Conservation (phyloP, 2,329 filamentous ascomycete genomes). For the Penicillium vulpinum region DNA sequence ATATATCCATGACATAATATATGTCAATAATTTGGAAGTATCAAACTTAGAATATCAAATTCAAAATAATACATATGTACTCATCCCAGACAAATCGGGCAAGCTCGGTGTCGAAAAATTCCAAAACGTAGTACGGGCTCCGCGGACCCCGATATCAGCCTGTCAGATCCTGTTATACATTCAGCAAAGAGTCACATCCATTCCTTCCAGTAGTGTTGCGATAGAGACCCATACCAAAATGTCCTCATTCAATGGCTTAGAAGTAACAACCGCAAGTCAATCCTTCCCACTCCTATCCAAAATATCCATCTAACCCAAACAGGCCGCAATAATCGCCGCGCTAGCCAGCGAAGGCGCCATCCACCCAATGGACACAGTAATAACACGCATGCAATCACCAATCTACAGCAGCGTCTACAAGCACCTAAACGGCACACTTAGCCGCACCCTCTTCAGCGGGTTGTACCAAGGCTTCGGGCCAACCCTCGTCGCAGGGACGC, state of each 20-base stretch:
- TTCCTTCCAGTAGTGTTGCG: not conserved
- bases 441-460: conserved; percentile 4
- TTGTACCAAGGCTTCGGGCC: conserved; percentile 15
- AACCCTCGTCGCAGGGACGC: conserved; percentile 3
- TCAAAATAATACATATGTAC: not conserved
- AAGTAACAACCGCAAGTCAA: not conserved
- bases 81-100: not conserved
- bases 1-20: not conserved
- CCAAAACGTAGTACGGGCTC: not conserved
- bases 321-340: conserved; percentile 12
- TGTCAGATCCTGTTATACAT: not conserved
- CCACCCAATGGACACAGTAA: conserved; percentile 14
- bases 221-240: not conserved
- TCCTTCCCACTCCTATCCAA: not conserved
- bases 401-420: conserved; percentile 8
- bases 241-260: not conserved
- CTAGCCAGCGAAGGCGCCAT: conserved; percentile 11
- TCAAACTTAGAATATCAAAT: not conserved
- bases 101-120: not conserved
- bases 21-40: not conserved
- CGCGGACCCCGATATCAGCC: not conserved
- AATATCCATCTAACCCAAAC: not conserved
- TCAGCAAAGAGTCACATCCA: not conserved
- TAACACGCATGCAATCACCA: conserved; percentile 14
- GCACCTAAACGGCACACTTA: conserved; percentile 5